Evolutionary conservation across 1,284 basidiomycete species (phyloP), one percentile per base, ranked within the genome.

Genomic region (Trametes versicolor): DNA sequence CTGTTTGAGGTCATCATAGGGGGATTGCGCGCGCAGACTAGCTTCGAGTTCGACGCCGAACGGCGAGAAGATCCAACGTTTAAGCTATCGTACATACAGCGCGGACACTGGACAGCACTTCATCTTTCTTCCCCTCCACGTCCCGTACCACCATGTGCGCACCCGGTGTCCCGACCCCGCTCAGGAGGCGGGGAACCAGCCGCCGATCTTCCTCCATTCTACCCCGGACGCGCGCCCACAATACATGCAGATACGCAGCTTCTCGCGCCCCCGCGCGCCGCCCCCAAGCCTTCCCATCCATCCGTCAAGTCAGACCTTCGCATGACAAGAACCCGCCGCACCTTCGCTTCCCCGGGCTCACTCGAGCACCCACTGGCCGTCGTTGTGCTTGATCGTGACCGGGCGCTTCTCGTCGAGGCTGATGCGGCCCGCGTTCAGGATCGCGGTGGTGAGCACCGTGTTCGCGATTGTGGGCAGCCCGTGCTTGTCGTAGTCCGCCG

Each of bases 381-480:
- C 86, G 29, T 47, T 64, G 77, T 88, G 86, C 81, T 84, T 87
- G 78, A 98, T 94, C 37, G 82, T 82, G 54, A 98, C 94, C 5
- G 91, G 83, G 66, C 93, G 81, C 81, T 92, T 93, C 82, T 96
- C 93, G 77, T 97, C 95, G 60, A 97, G 81, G 72, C 92, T 94
- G 73, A 94, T 90, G 58, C 96, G 87, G 12, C 96, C 96, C 34
- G 96, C 96, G 71, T 97, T 87, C 69, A 97, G 85, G 76, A 97
- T 97, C 7, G 95, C 96, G 12, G 96, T 97, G 19, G 95, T 96
- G 70, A 96, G 81, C 36, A 97, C 88, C 1, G 95, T 97, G 79
- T 93, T 93, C 63, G 87, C 85, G 77, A 97, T 95, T 29, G 96
- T 97, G 43, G 96, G 95, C 67, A 96, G 82, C 34, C 92, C 93